Evolutionary conservation across 75 land plant species (phyloP).

Genomic region (Pinus albicaulis): DNA sequence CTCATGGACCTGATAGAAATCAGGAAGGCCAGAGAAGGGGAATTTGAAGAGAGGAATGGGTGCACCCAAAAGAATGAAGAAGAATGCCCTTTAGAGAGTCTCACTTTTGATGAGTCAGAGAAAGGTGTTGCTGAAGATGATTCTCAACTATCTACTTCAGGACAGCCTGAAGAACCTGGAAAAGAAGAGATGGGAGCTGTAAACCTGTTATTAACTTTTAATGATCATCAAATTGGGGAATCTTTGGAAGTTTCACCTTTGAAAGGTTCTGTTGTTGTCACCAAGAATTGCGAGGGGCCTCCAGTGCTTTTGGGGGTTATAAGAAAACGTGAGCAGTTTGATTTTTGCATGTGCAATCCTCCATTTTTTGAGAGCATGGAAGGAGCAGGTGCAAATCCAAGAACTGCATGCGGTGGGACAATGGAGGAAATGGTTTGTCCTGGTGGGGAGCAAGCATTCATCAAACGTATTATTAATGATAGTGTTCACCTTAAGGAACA

Average conservation of each 20-base stretch:
- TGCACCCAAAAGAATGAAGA: not conserved
- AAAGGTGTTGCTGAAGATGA: not conserved
- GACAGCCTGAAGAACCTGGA: not conserved
- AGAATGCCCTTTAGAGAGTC: not conserved
- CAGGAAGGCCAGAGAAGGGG: conserved; percentile 36
- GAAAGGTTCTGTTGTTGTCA: not conserved
- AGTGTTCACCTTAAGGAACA: conserved; percentile 54
- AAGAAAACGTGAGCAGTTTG: conserved; percentile 69
- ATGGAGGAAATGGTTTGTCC: conserved; percentile 79
- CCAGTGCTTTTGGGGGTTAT: conserved; percentile 75
- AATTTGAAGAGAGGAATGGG: not conserved
- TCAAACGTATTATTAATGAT: conserved; percentile 67
- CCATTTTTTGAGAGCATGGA: conserved; percentile 92
- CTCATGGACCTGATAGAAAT: conserved; percentile 63
- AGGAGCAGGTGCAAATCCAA: conserved; percentile 82
- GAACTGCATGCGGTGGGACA: conserved; percentile 91
- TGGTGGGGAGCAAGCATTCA: conserved; percentile 91
- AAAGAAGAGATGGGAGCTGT: not conserved
- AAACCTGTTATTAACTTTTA: not conserved
- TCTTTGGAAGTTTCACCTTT: not conserved
- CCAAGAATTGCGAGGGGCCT: conserved; percentile 20
- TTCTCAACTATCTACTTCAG: not conserved
- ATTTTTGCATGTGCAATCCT: conserved; percentile 97
- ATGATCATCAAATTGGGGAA: not conserved
- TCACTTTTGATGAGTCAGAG: not conserved